phyloP scores from a whole-genome alignment of 2,329 filamentous ascomycete genomes.

The Domatiomyces globalis region DNA sequence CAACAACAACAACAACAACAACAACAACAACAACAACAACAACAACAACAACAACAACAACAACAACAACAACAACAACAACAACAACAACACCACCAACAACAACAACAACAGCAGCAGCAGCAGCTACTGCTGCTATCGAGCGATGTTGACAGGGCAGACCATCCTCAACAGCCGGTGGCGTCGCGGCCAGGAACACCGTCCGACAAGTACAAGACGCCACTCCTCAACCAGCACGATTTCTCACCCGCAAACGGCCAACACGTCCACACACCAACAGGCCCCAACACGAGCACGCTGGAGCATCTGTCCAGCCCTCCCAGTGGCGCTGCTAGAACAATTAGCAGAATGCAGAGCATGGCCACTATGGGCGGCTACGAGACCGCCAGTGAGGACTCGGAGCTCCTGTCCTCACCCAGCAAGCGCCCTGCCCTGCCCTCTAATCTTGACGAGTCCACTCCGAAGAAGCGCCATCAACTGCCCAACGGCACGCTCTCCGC shows the following conservation, averaged over 20 bases:
- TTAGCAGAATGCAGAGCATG: constrained; percentile 26
- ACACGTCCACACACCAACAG: constrained; percentile 14
- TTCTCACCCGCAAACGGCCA: constrained; percentile 11
- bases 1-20: no score
- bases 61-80: not conserved
- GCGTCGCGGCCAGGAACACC: constrained; percentile 17
- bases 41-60: no score
- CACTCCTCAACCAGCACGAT: constrained; percentile 15
- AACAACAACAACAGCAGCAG: not conserved
- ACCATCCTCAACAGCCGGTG: not conserved
- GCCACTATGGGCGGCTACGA: constrained; percentile 21
- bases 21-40: no score
- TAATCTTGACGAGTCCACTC: constrained; percentile 11
- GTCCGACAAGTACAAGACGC: constrained; percentile 20
- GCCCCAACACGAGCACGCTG: constrained; percentile 25
- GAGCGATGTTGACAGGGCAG: constrained; percentile 7
- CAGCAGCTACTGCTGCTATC: not conserved
- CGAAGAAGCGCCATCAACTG: constrained; percentile 3
- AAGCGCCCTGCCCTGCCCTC: constrained; percentile 1
- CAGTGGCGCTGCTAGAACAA: constrained; percentile 29
- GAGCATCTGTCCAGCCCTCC: constrained; percentile 33
- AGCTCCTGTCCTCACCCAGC: constrained; percentile 7
- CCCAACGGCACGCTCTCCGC: not conserved
- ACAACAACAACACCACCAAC: not conserved
- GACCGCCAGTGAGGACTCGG: constrained; percentile 16